Conservation (phyloP, 2,329 filamentous ascomycete genomes). For the Xylariales sp. region DNA sequence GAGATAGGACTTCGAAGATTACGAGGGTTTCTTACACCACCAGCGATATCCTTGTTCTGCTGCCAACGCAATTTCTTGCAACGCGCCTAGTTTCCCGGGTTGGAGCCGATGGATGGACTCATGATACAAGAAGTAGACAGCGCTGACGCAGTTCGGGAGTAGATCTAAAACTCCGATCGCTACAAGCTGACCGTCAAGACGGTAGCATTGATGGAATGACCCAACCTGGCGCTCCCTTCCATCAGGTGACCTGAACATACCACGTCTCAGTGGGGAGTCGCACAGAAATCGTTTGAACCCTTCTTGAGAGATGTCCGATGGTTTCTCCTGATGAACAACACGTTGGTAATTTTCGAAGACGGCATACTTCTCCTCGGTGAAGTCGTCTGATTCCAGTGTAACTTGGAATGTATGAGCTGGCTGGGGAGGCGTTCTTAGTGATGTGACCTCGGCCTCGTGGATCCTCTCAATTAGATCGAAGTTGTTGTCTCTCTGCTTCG, state of each 20-base stretch:
- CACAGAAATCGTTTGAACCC: conserved; percentile 74
- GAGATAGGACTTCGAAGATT: too few relatives aligned
- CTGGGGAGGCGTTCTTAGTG: conserved; percentile 52
- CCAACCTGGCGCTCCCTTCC: conserved; percentile 56
- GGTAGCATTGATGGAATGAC: conserved; percentile 78
- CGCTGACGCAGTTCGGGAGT: conserved; percentile 70
- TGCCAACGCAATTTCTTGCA: conserved; percentile 68
- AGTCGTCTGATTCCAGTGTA: conserved; percentile 64
- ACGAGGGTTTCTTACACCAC: too few relatives aligned
- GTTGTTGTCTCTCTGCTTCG: conserved; percentile 57
- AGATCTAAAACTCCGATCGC: conserved; percentile 75
- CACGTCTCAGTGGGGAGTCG: conserved; percentile 56
- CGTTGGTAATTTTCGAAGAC: conserved; percentile 74
- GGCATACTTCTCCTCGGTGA: conserved; percentile 70
- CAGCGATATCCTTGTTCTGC: conserved; percentile 64
- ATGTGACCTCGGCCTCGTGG: conserved; percentile 60
- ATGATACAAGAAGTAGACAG: conserved; percentile 80
- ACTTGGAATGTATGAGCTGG: conserved; percentile 66
- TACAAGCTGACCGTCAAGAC: conserved; percentile 69
- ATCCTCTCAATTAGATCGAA: conserved; percentile 65
- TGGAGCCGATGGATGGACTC: conserved; percentile 65
- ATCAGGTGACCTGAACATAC: conserved; percentile 37
- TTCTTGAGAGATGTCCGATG: conserved; percentile 50
- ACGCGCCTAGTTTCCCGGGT: conserved; percentile 71
- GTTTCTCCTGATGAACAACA: conserved; percentile 64